Conservation (phyloP, 2,329 filamentous ascomycete species). For the Fusarium duplospermum region DNA sequence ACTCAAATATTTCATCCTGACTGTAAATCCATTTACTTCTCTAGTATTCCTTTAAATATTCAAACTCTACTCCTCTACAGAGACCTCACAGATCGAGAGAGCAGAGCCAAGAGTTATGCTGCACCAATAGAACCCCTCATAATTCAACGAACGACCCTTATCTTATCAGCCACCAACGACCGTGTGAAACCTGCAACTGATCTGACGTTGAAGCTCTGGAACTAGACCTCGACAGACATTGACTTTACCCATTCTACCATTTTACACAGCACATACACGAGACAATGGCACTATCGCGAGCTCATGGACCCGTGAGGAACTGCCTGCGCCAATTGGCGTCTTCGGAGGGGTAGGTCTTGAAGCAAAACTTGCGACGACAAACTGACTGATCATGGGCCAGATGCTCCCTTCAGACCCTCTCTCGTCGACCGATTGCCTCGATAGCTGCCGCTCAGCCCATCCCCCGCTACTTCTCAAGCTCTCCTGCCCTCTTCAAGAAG, state of each 20-base stretch:
- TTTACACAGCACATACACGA: background rate
- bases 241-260: background rate
- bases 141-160: constrained; percentile 19
- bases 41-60: background rate
- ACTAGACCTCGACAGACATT: constrained; percentile 22
- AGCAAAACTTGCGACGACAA: constrained; percentile 3
- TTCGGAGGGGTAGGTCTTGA: constrained; percentile 37
- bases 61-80: background rate
- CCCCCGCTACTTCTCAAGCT: constrained; percentile 47
- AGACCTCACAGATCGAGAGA: background rate
- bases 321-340: constrained; percentile 40
- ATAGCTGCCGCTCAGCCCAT: constrained; percentile 1
- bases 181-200: constrained; percentile 14
- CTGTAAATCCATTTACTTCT: background rate
- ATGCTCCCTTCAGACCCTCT: constrained; percentile 25
- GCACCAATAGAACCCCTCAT: background rate
- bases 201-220: constrained; percentile 42
- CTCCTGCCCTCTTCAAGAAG: constrained; percentile 51
- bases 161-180: constrained; percentile 37
- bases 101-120: background rate
- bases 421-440: constrained; percentile 19
- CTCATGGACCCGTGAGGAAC: constrained; percentile 37
- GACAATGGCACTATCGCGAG: constrained; percentile 39
- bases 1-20: too few relatives aligned
- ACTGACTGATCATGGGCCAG: constrained; percentile 31